Evolutionary conservation across 2,329 filamentous ascomycete genomes (phyloP).

Genomic region (Thelonectria discophora): DNA sequence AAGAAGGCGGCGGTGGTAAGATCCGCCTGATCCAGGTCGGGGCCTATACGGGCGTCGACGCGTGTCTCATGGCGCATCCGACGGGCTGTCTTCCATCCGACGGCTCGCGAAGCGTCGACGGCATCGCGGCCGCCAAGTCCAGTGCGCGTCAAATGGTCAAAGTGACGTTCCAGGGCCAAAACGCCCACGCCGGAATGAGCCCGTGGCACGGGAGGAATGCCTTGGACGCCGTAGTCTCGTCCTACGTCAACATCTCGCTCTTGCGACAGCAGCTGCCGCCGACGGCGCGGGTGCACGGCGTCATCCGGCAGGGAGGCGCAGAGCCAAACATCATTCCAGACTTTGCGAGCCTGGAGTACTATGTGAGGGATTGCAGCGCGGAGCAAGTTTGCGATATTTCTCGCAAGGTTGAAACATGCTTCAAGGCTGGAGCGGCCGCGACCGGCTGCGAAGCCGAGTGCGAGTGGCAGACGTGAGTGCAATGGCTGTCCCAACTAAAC

Average conservation of each 20-base stretch:
- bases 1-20: slow-evolving; percentile 63
- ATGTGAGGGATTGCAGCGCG: slow-evolving; percentile 37
- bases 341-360: slow-evolving; percentile 50
- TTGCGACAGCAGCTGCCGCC: slow-evolving; percentile 66
- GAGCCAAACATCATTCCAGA: slow-evolving; percentile 67
- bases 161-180: slow-evolving; percentile 62
- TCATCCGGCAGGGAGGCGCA: slow-evolving; percentile 62
- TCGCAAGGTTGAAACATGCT: slow-evolving; percentile 50
- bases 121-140: slow-evolving; percentile 55
- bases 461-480: slow-evolving; percentile 39
- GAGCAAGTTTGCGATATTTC: slow-evolving; percentile 49
- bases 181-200: slow-evolving; percentile 64
- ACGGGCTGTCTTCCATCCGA: slow-evolving; percentile 21
- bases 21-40: slow-evolving; percentile 55
- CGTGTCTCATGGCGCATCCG: slow-evolving; percentile 44
- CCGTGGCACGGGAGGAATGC: slow-evolving; percentile 69
- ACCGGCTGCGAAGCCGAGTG: slow-evolving; percentile 58
- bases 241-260: slow-evolving; percentile 58
- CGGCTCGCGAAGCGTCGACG: slow-evolving; percentile 15
- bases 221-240: slow-evolving; percentile 63
- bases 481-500: too few species aligned
- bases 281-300: slow-evolving; percentile 59
- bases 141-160: slow-evolving; percentile 61
- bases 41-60: slow-evolving; percentile 51
- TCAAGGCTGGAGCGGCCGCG: slow-evolving; percentile 50